Evolutionary conservation across 805 yeast genomes (phyloP).

Genomic region (Ogataea paraovalis): DNA sequence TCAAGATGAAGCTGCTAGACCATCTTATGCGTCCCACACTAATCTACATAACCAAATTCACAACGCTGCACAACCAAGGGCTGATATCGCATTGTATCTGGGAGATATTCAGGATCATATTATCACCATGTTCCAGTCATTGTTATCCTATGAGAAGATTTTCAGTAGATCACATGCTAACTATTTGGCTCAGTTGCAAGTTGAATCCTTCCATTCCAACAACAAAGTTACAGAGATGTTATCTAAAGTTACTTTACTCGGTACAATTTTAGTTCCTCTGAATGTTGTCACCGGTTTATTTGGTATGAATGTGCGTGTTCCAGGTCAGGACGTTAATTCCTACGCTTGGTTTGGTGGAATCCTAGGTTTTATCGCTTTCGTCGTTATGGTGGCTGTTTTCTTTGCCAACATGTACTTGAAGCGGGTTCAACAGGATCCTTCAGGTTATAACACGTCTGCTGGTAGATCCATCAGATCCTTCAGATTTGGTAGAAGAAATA

Average conservation of each 20-base stretch:
- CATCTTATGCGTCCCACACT: conserved; percentile 13
- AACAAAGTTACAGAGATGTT: conserved; percentile 82
- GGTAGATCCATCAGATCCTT: conserved; percentile 27
- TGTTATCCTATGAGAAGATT: conserved; percentile 87
- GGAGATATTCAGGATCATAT: conserved; percentile 98
- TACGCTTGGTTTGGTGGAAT: conserved; percentile 53
- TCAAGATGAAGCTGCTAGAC: conserved; percentile 56
- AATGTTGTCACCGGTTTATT: conserved; percentile 87
- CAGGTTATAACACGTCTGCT: conserved; percentile 4
- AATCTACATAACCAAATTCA: conserved; percentile 9
- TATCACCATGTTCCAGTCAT: conserved; percentile 91
- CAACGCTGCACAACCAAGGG: conserved; percentile 62
- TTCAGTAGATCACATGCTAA: conserved; percentile 89
- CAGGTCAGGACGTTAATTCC: conserved; percentile 50
- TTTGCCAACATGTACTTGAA: conserved; percentile 25
- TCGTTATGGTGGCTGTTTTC: conserved; percentile 20
- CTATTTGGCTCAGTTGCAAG: conserved; percentile 90
- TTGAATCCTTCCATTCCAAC: conserved; percentile 83
- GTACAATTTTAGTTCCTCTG: conserved; percentile 87
- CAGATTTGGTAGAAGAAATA: conserved; percentile 25
- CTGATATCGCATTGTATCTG: conserved; percentile 84
- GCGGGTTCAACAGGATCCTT: conserved; percentile 15
- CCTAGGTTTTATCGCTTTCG: conserved; percentile 26
- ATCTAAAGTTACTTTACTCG: conserved; percentile 83
- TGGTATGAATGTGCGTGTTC: conserved; percentile 92